Evolutionary conservation across 2,329 filamentous ascomycete species (phyloP).

Genomic region (Penicillium psychrosexuale): DNA sequence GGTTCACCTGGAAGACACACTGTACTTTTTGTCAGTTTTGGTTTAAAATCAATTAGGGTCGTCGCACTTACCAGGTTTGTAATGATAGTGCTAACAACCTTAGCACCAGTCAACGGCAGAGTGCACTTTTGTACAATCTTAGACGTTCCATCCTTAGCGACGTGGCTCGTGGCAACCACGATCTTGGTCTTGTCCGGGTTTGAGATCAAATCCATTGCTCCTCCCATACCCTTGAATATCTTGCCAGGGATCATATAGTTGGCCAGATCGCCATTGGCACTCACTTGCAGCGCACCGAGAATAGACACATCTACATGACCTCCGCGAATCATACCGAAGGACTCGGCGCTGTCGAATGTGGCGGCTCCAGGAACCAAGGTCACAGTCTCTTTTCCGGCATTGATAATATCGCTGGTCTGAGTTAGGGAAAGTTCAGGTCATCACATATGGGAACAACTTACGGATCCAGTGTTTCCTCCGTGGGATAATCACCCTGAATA

Average conservation of each 20-base stretch:
- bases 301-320: constrained; percentile 83
- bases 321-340: constrained; percentile 82
- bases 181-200: constrained; percentile 71
- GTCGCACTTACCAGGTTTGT: constrained; percentile 64
- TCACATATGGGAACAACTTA: constrained; percentile 14
- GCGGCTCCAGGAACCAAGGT: constrained; percentile 73
- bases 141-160: constrained; percentile 64
- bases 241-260: constrained; percentile 92
- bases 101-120: constrained; percentile 63
- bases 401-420: constrained; percentile 64
- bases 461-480: constrained; percentile 66
- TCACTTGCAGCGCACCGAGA: constrained; percentile 77
- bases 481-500: constrained; percentile 66
- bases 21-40: constrained; percentile 44
- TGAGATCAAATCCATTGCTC: constrained; percentile 70
- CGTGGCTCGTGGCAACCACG: constrained; percentile 67
- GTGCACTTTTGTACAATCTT: constrained; percentile 65
- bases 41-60: not conserved
- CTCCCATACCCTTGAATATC: constrained; percentile 81
- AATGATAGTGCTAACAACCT: constrained; percentile 68
- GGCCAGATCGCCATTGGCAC: constrained; percentile 72
- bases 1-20: constrained; percentile 71
- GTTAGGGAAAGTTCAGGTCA: not conserved
- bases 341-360: constrained; percentile 76
- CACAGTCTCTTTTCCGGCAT: constrained; percentile 84